Conservation (phyloP, 495 filamentous ascomycete genomes). For the Lasiosphaeriaceae sp. region DNA sequence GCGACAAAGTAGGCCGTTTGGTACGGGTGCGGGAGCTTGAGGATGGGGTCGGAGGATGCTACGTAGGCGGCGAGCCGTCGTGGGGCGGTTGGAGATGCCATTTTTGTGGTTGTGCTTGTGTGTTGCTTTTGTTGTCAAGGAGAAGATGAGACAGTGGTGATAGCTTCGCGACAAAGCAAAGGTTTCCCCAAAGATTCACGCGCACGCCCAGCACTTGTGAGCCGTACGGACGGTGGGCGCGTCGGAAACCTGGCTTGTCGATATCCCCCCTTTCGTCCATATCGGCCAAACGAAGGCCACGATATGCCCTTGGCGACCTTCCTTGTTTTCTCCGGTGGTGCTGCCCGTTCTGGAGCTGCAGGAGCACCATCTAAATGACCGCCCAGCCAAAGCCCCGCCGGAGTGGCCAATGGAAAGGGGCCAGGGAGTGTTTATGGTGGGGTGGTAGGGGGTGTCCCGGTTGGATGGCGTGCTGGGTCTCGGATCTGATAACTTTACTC, state of each 20-base stretch:
- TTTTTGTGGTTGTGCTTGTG: constrained; percentile 10
- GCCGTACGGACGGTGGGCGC: neutral
- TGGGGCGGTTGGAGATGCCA: constrained; percentile 23
- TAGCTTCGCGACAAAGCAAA: neutral
- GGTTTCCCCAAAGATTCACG: neutral
- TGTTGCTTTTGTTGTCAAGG: neutral
- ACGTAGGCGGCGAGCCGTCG: constrained; percentile 22
- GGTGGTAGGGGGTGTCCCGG: constrained; percentile 2
- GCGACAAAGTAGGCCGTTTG: constrained; percentile 38
- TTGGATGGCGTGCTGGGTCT: constrained; percentile 22
- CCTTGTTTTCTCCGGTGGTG: neutral
- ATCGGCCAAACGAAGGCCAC: no score
- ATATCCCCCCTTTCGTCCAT: neutral
- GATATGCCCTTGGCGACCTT: neutral
- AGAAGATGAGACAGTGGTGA: neutral
- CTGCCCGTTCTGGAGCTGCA: neutral
- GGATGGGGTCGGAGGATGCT: constrained; percentile 32
- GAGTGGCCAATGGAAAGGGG: constrained; percentile 17
- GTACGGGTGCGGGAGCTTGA: constrained; percentile 46
- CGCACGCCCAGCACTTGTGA: neutral
- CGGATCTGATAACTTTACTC: constrained; percentile 52
- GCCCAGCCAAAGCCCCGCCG: neutral
- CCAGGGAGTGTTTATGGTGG: neutral
- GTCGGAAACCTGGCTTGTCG: neutral
- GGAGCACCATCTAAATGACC: neutral